Percentiles rank a stretch among this genome's conserved stretches.
Conservation (phyloP, 1,139 yeast species). For the Yamadazyma dushanensis region DNA sequence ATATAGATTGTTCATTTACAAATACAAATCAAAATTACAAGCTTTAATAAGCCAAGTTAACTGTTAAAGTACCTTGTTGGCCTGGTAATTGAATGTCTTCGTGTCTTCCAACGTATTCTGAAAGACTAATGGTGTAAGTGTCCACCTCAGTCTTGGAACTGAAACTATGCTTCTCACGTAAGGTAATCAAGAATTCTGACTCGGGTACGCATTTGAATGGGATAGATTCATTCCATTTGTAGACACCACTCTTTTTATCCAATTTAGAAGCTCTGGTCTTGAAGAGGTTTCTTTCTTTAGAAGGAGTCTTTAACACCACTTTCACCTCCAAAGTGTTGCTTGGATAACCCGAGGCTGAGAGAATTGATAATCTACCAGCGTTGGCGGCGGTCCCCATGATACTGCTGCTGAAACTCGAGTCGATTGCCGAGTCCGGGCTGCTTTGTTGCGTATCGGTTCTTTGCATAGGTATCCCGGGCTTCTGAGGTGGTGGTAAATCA, state of each 20-base stretch:
- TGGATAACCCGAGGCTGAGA: constrained; percentile 39
- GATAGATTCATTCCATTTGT: constrained; percentile 64
- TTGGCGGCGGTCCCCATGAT: constrained; percentile 38
- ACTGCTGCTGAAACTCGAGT: constrained; percentile 39
- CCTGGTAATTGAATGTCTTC: constrained; percentile 29
- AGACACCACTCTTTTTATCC: constrained; percentile 43
- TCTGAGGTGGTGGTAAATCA: constrained; percentile 41
- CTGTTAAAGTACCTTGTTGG: constrained; percentile 31
- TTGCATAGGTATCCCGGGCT: constrained; percentile 16
- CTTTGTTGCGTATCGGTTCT: constrained; percentile 29
- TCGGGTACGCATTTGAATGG: constrained; percentile 67
- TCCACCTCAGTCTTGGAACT: constrained; percentile 73
- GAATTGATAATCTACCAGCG: constrained; percentile 56
- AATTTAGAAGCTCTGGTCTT: constrained; percentile 63
- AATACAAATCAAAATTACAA: background rate
- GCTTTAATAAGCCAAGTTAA: constrained; percentile 16
- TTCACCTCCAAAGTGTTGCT: constrained; percentile 45
- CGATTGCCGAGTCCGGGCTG: constrained; percentile 33
- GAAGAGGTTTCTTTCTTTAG: constrained; percentile 58
- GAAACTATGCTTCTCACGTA: constrained; percentile 69
- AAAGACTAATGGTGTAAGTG: constrained; percentile 43
- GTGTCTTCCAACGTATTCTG: constrained; percentile 36
- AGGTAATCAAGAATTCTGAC: constrained; percentile 56
- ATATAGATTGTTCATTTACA: no score
- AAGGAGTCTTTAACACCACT: constrained; percentile 50